These are phyloP conservation scores for Acanthamoeba quina DNA, from an alignment of 208 protist genomes.

Conservation along the genomic window DNA sequence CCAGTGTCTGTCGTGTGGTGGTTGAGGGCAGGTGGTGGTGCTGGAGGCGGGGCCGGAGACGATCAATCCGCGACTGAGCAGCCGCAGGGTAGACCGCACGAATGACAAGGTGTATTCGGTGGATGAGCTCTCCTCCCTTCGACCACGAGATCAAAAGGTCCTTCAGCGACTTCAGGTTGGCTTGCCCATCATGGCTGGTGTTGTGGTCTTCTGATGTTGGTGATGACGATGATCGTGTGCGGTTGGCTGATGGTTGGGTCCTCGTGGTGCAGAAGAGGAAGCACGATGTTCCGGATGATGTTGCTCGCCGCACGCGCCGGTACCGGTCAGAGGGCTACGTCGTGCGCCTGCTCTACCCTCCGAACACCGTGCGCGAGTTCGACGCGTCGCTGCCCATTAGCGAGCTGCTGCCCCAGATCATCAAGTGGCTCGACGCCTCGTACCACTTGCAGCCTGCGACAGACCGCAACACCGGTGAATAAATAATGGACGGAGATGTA, in stretches of 20 bases:
- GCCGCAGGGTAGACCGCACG: not conserved
- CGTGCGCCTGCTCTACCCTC: conserved; percentile 39
- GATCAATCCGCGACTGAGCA: not conserved
- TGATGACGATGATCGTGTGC: not conserved
- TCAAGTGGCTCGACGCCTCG: not conserved
- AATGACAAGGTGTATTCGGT: not conserved
- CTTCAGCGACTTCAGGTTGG: not conserved
- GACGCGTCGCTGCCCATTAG: conserved; percentile 7
- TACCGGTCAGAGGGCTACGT: not conserved
- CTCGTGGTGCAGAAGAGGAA: conserved; percentile 1
- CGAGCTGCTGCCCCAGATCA: not conserved
- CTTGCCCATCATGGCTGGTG: not conserved
- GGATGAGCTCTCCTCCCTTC: not conserved
- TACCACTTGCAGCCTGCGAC: not conserved
- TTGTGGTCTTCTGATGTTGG: not conserved
- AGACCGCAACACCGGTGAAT: too few relatives aligned
- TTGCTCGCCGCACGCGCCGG: not conserved
- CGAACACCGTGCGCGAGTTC: conserved; percentile 26
- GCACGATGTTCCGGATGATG: not conserved
- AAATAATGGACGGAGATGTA: too few relatives aligned
- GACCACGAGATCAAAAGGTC: not conserved
- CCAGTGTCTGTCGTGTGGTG: too few relatives aligned
- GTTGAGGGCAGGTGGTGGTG: conserved; percentile 23
- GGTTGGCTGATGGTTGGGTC: not conserved
- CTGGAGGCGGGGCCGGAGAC: conserved; percentile 19